Evolutionary conservation across 2,329 filamentous ascomycete genomes (phyloP).

Genomic region (Cladophialophora psammophila): DNA sequence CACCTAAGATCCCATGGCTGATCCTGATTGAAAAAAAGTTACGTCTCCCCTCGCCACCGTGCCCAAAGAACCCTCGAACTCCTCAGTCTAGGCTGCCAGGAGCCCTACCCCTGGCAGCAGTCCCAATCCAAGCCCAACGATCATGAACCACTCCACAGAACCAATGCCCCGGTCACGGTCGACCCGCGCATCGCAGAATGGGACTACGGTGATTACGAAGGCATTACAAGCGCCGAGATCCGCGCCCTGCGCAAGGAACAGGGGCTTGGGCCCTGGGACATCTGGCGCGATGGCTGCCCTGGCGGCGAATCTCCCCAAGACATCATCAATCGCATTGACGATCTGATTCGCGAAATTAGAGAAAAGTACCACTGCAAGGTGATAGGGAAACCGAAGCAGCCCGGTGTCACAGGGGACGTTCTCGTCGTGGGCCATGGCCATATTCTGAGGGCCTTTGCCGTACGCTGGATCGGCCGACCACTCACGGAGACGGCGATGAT

Average conservation of each 20-base stretch:
- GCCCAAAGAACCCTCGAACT: constrained; percentile 91
- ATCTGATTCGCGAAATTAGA: constrained; percentile 77
- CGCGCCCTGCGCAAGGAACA: constrained; percentile 62
- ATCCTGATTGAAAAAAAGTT: constrained; percentile 54
- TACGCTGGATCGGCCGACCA: constrained; percentile 79
- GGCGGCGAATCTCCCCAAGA: constrained; percentile 83
- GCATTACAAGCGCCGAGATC: constrained; percentile 76
- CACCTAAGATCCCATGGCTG: constrained; percentile 5
- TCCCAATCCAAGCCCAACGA: constrained; percentile 44
- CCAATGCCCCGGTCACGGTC: constrained; percentile 68
- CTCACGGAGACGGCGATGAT: constrained; percentile 79
- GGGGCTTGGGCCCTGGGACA: constrained; percentile 75
- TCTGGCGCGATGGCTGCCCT: constrained; percentile 87
- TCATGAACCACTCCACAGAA: constrained; percentile 52
- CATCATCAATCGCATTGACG: constrained; percentile 75
- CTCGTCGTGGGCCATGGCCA: constrained; percentile 89
- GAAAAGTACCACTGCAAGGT: constrained; percentile 68
- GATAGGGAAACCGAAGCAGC: constrained; percentile 63
- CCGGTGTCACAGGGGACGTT: constrained; percentile 63
- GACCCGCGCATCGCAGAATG: constrained; percentile 80
- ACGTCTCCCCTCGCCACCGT: constrained; percentile 84
- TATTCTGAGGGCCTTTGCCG: constrained; percentile 85
- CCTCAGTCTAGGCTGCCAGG: constrained; percentile 74
- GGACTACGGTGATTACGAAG: constrained; percentile 90
- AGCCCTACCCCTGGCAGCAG: constrained; percentile 73